phyloP scores from a whole-genome alignment of 768 basidiomycete species.

The Russula abietina region DNA sequence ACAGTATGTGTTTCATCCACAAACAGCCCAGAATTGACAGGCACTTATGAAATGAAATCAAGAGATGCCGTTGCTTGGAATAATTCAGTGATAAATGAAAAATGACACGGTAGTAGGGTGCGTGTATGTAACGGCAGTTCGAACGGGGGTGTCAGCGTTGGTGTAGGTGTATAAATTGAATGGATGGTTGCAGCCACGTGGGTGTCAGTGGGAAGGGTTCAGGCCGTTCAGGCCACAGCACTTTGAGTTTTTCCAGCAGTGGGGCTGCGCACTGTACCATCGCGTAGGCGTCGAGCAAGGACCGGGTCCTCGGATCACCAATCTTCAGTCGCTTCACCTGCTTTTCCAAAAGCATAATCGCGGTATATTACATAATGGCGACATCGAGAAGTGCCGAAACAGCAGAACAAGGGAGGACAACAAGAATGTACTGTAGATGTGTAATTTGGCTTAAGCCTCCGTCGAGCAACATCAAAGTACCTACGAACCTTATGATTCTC shows the following conservation, averaged over 20 bases:
- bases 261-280: background rate
- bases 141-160: background rate
- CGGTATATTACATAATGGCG: background rate
- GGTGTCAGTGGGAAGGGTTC: too few relatives aligned
- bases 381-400: background rate
- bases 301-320: slow-evolving; percentile 29
- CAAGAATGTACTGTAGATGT: background rate
- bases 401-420: background rate
- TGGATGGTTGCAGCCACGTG: background rate
- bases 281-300: background rate
- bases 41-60: background rate
- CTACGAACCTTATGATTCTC: background rate
- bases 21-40: background rate
- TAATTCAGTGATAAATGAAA: background rate
- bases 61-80: background rate
- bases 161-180: too few relatives aligned
- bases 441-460: background rate
- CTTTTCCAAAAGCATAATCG: slow-evolving; percentile 30
- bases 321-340: slow-evolving; percentile 36
- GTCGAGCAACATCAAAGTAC: background rate
- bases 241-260: background rate
- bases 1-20: background rate
- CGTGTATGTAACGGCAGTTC: background rate
- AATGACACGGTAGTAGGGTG: background rate
- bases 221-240: too few relatives aligned